These are phyloP conservation scores for Colletotrichum zoysiae DNA, from an alignment of 2,329 filamentous ascomycete species.

Conservation along the genomic window DNA sequence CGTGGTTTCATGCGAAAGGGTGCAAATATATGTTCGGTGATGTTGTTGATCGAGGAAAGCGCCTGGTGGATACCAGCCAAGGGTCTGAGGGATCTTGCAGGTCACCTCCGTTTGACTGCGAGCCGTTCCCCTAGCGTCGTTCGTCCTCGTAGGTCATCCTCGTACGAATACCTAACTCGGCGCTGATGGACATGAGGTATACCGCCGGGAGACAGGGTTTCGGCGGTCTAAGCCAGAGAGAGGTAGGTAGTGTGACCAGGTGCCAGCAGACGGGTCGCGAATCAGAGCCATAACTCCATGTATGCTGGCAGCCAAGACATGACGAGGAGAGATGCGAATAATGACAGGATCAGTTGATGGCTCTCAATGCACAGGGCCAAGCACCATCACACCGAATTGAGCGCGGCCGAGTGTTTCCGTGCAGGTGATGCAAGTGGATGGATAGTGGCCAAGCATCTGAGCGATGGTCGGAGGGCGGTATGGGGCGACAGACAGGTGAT, in stretches of 20 bases:
- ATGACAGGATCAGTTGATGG: not conserved
- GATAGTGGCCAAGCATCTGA: conserved; percentile 11
- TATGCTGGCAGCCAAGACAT: not conserved
- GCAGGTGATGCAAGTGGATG: conserved; percentile 12
- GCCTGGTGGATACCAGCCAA: conserved; percentile 1
- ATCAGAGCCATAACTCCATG: conserved; percentile 11
- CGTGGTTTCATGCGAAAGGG: not conserved
- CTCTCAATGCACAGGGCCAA: not conserved
- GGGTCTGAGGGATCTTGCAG: conserved; percentile 22
- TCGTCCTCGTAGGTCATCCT: not conserved
- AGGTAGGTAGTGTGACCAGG: conserved; percentile 23
- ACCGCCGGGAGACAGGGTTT: conserved; percentile 11
- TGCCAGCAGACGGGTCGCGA: conserved; percentile 18
- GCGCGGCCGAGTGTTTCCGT: conserved; percentile 6
- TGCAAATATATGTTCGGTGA: conserved; percentile 10
- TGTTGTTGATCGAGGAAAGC: conserved; percentile 5
- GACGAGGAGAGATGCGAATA: conserved; percentile 1
- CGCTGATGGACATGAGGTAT: conserved; percentile 28
- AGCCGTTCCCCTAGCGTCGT: conserved; percentile 11
- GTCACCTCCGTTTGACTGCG: not conserved
- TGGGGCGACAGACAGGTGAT: conserved; percentile 14
- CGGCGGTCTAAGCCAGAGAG: conserved; percentile 13
- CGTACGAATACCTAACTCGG: conserved; percentile 2
- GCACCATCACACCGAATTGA: conserved; percentile 19
- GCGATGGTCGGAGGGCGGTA: conserved; percentile 7